Percentiles rank a stretch among this genome's conserved stretches.
phyloP scores from a whole-genome alignment of 2,329 filamentous ascomycete genomes.

The Fusarium torulosum region DNA sequence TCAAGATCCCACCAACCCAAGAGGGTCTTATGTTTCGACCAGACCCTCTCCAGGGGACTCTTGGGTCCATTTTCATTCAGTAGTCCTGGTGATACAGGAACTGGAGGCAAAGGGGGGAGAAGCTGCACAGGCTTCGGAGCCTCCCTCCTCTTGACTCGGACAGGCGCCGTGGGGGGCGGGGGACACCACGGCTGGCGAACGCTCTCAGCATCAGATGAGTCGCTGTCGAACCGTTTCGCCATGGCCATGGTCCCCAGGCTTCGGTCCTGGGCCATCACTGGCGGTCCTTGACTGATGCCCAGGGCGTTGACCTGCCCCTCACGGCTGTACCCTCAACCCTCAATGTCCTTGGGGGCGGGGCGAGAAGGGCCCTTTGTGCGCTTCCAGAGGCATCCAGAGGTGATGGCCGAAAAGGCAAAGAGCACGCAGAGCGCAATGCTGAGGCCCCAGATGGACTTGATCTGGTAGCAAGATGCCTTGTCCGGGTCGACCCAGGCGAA shows the following conservation, averaged over 20 bases:
- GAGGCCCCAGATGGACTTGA: constrained; percentile 90
- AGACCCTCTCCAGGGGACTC: constrained; percentile 48
- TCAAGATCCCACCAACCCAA: constrained; percentile 69
- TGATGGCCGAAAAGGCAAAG: constrained; percentile 73
- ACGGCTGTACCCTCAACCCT: constrained; percentile 63
- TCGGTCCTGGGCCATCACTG: constrained; percentile 44
- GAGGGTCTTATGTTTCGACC: constrained; percentile 61
- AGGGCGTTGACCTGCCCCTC: constrained; percentile 47
- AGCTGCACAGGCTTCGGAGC: constrained; percentile 47
- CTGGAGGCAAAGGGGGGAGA: constrained; percentile 50
- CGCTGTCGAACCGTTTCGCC: constrained; percentile 51
- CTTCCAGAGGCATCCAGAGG: constrained; percentile 72
- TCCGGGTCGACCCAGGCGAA: constrained; percentile 65
- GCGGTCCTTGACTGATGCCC: constrained; percentile 33
- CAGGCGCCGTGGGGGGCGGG: constrained; percentile 55
- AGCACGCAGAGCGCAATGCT: constrained; percentile 82
- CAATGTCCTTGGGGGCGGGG: constrained; percentile 61
- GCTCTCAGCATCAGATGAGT: constrained; percentile 50
- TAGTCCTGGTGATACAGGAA: constrained; percentile 39
- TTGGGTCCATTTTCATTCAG: constrained; percentile 33
- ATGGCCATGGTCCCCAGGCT: constrained; percentile 57
- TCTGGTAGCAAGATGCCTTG: constrained; percentile 79
- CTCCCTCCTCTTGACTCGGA: constrained; percentile 45
- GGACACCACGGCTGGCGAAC: constrained; percentile 49
- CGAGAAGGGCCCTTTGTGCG: constrained; percentile 61